phyloP scores from a whole-genome alignment of 306 rosid species.

The Lathyrus oleraceus region DNA sequence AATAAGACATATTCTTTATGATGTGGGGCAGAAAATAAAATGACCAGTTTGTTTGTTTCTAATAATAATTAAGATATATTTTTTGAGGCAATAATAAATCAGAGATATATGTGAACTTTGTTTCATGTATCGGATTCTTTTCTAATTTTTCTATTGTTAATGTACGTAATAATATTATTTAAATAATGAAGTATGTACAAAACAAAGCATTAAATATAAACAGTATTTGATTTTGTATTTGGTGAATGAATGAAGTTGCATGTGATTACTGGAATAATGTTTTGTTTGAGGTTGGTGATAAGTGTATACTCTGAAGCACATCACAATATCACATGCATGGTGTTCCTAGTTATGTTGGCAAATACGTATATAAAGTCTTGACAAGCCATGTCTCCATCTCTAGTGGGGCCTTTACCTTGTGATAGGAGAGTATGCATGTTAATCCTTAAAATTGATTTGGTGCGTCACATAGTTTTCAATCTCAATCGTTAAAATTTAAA shows the following conservation, averaged over 20 bases:
- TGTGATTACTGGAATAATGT: slow-evolving; percentile 37
- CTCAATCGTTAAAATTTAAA: too few relatives aligned
- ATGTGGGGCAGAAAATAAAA: not conserved
- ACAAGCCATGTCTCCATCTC: slow-evolving; percentile 27
- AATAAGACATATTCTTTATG: too few relatives aligned
- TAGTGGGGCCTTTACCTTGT: slow-evolving; percentile 35
- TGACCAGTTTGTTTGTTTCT: not conserved
- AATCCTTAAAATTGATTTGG: not conserved
- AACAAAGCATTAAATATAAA: slow-evolving; percentile 1
- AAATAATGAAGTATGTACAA: not conserved
- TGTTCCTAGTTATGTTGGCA: slow-evolving; percentile 34
- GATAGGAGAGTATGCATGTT: not conserved
- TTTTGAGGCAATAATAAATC: not conserved
- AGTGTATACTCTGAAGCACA: slow-evolving; percentile 39
- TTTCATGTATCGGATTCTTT: slow-evolving; percentile 20
- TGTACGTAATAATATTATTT: not conserved
- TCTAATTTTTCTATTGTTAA: not conserved
- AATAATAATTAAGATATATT: not conserved
- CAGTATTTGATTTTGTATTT: slow-evolving; percentile 25
- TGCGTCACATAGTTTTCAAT: too few relatives aligned
- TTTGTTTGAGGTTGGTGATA: slow-evolving; percentile 44
- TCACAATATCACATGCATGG: slow-evolving; percentile 37
- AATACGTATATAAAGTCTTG: not conserved
- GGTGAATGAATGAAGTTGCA: slow-evolving; percentile 25
- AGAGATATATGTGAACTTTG: not conserved